These are phyloP conservation scores for Xylaria hypoxylon DNA, from an alignment of 2,329 filamentous ascomycete genomes.

Conservation along the genomic window DNA sequence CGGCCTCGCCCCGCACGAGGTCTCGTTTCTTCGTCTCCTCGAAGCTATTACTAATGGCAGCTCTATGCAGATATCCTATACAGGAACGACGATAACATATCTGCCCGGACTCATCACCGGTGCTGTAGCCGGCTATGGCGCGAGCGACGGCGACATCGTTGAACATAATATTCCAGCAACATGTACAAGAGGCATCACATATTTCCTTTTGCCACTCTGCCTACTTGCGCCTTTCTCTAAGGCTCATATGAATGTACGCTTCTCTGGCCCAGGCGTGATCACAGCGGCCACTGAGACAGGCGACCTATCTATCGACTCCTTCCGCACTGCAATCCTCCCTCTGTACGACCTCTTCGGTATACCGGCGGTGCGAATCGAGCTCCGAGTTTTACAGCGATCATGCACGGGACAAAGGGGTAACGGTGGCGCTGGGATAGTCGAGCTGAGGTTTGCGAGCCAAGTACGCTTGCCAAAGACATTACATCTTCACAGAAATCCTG, in stretches of 20 bases:
- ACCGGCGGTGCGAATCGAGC: constrained; percentile 79
- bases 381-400: constrained; percentile 83
- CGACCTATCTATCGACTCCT: constrained; percentile 91
- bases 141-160: constrained; percentile 77
- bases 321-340: constrained; percentile 91
- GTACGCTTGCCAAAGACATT: constrained; percentile 93
- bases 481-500: constrained; percentile 83
- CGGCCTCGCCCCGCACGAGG: constrained; percentile 90
- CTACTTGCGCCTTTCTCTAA: constrained; percentile 94
- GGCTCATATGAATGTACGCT: constrained; percentile 86
- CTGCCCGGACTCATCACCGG: constrained; percentile 93
- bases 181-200: constrained; percentile 85
- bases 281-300: constrained; percentile 85
- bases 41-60: constrained; percentile 96
- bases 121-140: constrained; percentile 77
- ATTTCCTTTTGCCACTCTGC: constrained; percentile 90
- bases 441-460: constrained; percentile 92
- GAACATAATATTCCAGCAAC: constrained; percentile 82
- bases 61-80: constrained; percentile 94
- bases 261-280: constrained; percentile 91
- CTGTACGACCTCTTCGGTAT: constrained; percentile 93
- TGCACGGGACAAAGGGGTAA: constrained; percentile 79
- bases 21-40: constrained; percentile 94
- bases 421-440: constrained; percentile 91
- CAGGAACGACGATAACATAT: constrained; percentile 92